Base-by-base conservation (phyloP, 306 rosid species). In the Cyamopsis tetragonoloba region DNA sequence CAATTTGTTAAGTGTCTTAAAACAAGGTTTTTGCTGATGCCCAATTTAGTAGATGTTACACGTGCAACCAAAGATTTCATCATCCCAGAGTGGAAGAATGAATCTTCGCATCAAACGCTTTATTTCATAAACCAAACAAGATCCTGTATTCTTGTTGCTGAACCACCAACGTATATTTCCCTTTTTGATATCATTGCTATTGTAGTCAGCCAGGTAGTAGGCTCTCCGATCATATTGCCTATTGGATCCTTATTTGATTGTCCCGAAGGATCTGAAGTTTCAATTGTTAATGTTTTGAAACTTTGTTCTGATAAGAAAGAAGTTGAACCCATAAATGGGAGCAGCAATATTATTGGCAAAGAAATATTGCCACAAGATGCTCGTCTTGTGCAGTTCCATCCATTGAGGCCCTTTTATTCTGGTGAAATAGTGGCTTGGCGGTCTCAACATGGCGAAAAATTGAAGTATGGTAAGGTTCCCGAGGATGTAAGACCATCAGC, bases 401-500 rank as follows among this genome's bases (percentile, higher is more conserved):
- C 96, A 0, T 70, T 92, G 77, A 86, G 98, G 71, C 98, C 98
- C 66, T 92, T 92, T 65, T 92, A 89, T 58, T 86, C 91, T 14
- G 96, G 93, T 54, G 98, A 92, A 85, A 82, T 92, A 81, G 98
- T 92, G 62, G 98, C 98, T 54, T 92, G 98, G 98, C 92, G 96
- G 20, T 82, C 88, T 62, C 89, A 89, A 79, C 88, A 77, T 37
- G 98, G 98, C 70, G 96, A 92, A 70, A 92, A 92, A 83, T 81
- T 92, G 41, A 89, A 86, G 68, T 92, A 92, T 68, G 98, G 98
- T 28, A 86, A 80, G 62, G 88, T 92, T 49, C 83, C 83, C 13
- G 96, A 87, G 81, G 88, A 92, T 77, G 96, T 89, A 47, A 86
- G 96, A 49, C 91, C 98, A 41, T 71, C 88, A 54, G 89, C 96